Evolutionary conservation across 345 rosid species (phyloP).

Genomic region (Microthlaspi erraticum): DNA sequence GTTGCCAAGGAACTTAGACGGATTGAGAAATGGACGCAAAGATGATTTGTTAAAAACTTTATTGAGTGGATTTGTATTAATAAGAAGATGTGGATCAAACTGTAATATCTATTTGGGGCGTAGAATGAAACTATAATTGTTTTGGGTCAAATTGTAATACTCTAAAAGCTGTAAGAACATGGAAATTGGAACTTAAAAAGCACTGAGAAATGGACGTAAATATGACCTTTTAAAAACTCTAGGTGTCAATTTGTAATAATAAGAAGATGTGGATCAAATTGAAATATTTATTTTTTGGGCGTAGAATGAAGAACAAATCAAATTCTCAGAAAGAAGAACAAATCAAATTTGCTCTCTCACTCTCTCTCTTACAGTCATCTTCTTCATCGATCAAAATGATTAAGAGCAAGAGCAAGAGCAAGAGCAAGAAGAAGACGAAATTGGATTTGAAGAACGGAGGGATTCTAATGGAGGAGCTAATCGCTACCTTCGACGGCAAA

Average conservation of each 20-base stretch:
- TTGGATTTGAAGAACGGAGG: slow-evolving; percentile 34
- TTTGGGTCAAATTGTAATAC: not conserved
- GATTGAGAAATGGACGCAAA: slow-evolving; percentile 25
- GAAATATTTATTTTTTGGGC: too few species aligned
- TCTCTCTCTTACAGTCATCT: not conserved
- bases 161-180: not conserved
- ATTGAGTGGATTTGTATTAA: not conserved
- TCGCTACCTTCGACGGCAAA: slow-evolving; percentile 36
- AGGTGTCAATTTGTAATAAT: too few species aligned
- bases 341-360: not conserved
- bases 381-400: not conserved
- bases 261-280: too few species aligned
- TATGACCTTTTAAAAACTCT: too few species aligned
- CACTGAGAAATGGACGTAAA: too few species aligned
- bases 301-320: slow-evolving; percentile 14
- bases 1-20: slow-evolving; percentile 38
- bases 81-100: not conserved
- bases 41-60: not conserved
- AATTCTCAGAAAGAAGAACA: slow-evolving; percentile 11
- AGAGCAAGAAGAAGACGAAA: slow-evolving; percentile 25
- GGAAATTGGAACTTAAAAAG: too few species aligned
- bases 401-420: slow-evolving; percentile 35
- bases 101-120: not conserved
- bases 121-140: not conserved
- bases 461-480: slow-evolving; percentile 32